Evolutionary conservation across 768 basidiomycete genomes (phyloP), one percentile per base, ranked within the genome.

Genomic region (Leccinum fibrillosum): DNA sequence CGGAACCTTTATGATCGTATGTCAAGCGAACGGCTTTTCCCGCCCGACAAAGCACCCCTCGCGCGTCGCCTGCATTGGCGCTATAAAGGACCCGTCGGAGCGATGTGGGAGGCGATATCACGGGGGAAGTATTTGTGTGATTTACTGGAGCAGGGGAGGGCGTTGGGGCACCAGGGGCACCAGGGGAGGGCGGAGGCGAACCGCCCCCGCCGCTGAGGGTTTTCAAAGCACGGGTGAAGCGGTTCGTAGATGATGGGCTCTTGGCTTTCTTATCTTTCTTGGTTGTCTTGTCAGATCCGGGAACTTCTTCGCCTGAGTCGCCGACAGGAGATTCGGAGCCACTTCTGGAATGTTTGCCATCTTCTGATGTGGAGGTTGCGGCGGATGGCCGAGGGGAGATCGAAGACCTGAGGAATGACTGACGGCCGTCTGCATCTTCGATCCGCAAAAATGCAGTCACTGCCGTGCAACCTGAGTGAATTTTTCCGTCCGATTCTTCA

Each of bases 1-100:
- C 97, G 5, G 90, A 88, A 30, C 97, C 97, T 72, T 99, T 99
- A 79, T 99, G 97, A 70, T 99, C 97, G 70, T 99, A 98, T 19
- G 97, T 98, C 68, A 99, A 75, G 48, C 97, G 82, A 4, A 98
- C 86, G 5, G 94, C 97, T 64, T 85, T 89, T 28, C 97, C 97
- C 12, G 81, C 84, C 48, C 97, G 88, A 69, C 91, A 95, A 17
- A 99, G 81, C 11, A 99, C 97, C 5, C 90, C 95, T 23, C 97
- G 78, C 6, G 97, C 97, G 69, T 99, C 97, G 9, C 97, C 97
- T 1, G 92, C 97, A 69, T 99, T 99, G 44, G 97, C 97, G 54
- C 87, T 89, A 72, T 98, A 99, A 37, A 99, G 76, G 48, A 97
- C 90, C 28, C 92, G 86, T 57, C 86, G 82, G 21, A 86, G 70